Percentiles rank a stretch among this genome's conserved stretches.
Conservation (phyloP, 768 basidiomycete genomes). For the Arthromyces matolae region DNA sequence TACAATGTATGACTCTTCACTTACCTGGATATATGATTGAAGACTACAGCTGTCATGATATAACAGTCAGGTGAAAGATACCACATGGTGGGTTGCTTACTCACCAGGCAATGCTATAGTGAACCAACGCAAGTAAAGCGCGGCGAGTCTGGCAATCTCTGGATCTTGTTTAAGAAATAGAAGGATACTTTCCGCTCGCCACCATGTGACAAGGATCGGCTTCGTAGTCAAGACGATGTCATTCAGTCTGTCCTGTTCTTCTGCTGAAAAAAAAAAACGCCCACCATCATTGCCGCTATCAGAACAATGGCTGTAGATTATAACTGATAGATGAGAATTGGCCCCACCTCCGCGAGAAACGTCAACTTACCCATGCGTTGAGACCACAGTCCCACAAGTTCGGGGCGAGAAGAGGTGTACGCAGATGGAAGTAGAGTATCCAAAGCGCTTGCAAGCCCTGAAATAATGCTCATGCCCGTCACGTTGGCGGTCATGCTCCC, state of each 20-base stretch:
- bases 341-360: no score
- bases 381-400: slow-evolving; percentile 53
- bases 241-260: no score
- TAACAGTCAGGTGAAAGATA: background rate
- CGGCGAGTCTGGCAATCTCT: slow-evolving; percentile 3
- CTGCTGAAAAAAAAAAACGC: background rate
- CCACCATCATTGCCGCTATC: background rate
- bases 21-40: slow-evolving; percentile 47
- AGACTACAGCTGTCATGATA: slow-evolving; percentile 48
- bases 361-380: slow-evolving; percentile 47
- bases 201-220: slow-evolving; percentile 2
- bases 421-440: slow-evolving; percentile 76
- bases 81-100: no score
- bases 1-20: slow-evolving; percentile 4
- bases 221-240: background rate
- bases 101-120: slow-evolving; percentile 2
- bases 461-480: slow-evolving; percentile 35
- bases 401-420: slow-evolving; percentile 53
- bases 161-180: slow-evolving; percentile 6
- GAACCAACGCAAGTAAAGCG: slow-evolving; percentile 6
- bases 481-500: slow-evolving; percentile 46
- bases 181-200: slow-evolving; percentile 1
- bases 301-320: background rate
- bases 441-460: slow-evolving; percentile 58
- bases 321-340: background rate